A percentile compares a stretch with the other conserved stretches of the same genome.
These are phyloP conservation scores for Suillus lakei DNA, from an alignment of 768 basidiomycete genomes.

Conservation along the genomic window DNA sequence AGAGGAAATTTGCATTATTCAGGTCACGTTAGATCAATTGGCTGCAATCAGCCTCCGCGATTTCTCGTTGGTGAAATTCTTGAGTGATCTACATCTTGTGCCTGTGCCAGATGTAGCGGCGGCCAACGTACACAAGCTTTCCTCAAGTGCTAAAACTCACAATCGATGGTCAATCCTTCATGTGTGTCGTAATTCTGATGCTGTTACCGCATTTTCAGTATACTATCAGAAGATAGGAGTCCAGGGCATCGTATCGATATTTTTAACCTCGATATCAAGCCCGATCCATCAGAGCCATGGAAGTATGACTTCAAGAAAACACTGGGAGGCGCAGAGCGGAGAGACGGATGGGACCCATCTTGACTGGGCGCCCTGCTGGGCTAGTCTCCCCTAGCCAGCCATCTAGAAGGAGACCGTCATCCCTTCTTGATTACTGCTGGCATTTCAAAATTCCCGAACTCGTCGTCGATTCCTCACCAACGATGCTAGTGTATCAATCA, in stretches of 20 bases:
- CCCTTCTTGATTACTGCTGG: background rate
- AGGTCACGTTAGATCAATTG: background rate
- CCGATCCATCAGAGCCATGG: background rate
- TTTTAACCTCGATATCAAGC: background rate
- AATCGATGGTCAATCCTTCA: background rate
- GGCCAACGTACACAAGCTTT: background rate
- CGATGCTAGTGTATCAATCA: background rate
- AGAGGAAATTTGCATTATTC: background rate
- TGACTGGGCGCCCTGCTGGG: background rate
- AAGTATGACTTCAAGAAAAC: background rate
- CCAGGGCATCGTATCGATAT: background rate
- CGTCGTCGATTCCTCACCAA: background rate
- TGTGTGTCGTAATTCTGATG: background rate
- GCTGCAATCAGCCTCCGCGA: conserved; percentile 1
- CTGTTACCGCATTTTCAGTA: background rate
- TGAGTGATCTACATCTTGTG: conserved; percentile 3
- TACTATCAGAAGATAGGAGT: background rate
- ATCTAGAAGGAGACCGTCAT: too few relatives aligned
- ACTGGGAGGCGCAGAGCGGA: background rate
- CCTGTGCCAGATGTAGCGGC: background rate
- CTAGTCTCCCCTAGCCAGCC: background rate
- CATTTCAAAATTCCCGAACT: background rate
- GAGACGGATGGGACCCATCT: background rate
- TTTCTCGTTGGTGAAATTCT: background rate
- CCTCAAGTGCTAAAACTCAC: background rate